Base-by-base conservation (phyloP, 306 rosid species). In the Echinosophora koreensis region DNA sequence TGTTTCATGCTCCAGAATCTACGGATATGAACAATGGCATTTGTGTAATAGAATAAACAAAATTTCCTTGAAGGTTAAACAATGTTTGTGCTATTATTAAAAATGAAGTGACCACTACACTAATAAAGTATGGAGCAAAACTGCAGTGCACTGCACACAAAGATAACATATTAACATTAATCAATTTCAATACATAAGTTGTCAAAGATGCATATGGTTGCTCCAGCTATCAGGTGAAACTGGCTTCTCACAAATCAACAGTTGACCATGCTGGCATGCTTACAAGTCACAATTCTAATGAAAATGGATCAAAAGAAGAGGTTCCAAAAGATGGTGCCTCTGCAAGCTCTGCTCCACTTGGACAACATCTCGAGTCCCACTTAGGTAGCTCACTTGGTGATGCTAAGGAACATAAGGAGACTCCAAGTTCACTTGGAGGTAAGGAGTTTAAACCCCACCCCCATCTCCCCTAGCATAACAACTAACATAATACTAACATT, bases 171-270 rank as follows among this genome's bases (percentile, higher is more conserved):
- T 1, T 22, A 22, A 4, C 5, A 73, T 49, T 74, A 56, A 77
- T 84, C 74, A 41, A 41, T 7, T 73, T 84, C 74, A 41, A 41
- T 7, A 42, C 27, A 67, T 12, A 50, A 46, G 60, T 60, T 72
- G 61, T 17, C 56, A 78, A 52, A 81, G 35, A 72, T 51, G 56
- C 50, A 56, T 10, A 39, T 49, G 63, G 52, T 61, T 74, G 58
- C 78, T 79, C 57, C 65, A 79, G 47, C 47, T 6, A 39, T 39
- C 44, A 5, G 70, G 52, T 64, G 57, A 64, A 70, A 70, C 42
- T 70, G 47, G 64, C 62, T 76, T 69, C 56, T 52, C 49, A 41
- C 46, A 66, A 71, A 55, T 74, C 81, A 13, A 59, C 69, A 54
- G 13, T 51, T 70, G 63, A 65, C 12, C 17, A 41, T 9, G 49